phyloP scores from a whole-genome alignment of 192 early-diverging fungal species.

The Borealophlyctis nickersoniae region DNA sequence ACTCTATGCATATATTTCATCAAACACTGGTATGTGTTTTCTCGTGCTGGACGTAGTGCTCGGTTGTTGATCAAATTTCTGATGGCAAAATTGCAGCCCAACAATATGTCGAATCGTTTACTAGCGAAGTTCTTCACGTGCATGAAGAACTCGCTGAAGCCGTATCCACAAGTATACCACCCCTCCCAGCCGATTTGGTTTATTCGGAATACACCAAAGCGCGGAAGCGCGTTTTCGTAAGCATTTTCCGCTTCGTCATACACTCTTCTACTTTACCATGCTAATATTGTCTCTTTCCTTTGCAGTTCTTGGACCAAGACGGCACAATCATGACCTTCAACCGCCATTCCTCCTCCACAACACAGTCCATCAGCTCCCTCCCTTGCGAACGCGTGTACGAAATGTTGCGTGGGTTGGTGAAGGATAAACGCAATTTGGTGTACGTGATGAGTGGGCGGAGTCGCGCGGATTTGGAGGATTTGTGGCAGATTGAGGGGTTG shows the following conservation, averaged over 20 bases:
- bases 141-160: constrained; percentile 36
- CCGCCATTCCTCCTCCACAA: constrained; percentile 25
- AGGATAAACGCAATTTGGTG: constrained; percentile 40
- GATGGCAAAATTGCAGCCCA: constrained; percentile 30
- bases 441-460: constrained; percentile 47
- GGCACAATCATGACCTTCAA: constrained; percentile 42
- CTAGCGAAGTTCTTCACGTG: constrained; percentile 30
- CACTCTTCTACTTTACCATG: not conserved
- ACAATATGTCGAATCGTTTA: constrained; percentile 44
- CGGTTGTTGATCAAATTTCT: not conserved
- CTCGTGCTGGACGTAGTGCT: not conserved
- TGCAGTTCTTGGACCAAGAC: constrained; percentile 46
- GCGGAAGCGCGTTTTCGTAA: constrained; percentile 40
- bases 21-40: constrained; percentile 34
- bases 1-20: constrained; percentile 36
- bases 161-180: constrained; percentile 40
- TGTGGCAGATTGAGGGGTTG: constrained; percentile 36
- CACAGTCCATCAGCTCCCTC: constrained; percentile 19
- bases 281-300: not conserved
- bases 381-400: constrained; percentile 17
- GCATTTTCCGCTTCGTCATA: constrained; percentile 1
- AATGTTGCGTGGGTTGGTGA: constrained; percentile 24
- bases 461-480: constrained; percentile 34
- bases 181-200: constrained; percentile 27
- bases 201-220: constrained; percentile 25